Base-by-base conservation (phyloP, 2,329 filamentous ascomycete genomes). In the Fusarium citri region DNA sequence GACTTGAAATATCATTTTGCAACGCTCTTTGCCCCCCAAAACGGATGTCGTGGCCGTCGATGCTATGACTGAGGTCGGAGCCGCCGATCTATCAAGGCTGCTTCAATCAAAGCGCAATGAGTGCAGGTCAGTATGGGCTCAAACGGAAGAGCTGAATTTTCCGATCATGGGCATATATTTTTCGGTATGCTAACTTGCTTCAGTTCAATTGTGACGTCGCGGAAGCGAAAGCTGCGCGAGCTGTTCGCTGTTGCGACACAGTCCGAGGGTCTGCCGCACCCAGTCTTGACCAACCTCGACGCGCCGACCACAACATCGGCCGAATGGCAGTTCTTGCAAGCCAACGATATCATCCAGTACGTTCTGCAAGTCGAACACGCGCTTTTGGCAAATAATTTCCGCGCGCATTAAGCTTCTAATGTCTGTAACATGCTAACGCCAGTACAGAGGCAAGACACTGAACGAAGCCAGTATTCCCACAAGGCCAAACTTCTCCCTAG, bases 221-320 rank as follows among this genome's bases (percentile, higher is more conserved):
- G 93, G 82, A 96, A 97, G 88, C 91, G 93, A 82, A 97, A 97
- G 86, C 87, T 97, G 80, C 91, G 91, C 80, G 92, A 96, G 84
- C 88, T 97, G 76, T 97, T 92, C 85, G 87, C 88, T 75, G 88
- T 92, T 86, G 91, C 92, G 85, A 92, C 91, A 80, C 89, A 90
- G 80, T 82, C 86, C 77, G 85, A 89, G 80, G 83, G 84, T 79
- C 84, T 90, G 75, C 87, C 88, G 76, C 86, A 87, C 78, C 82
- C 85, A 80, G 83, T 84, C 79, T 84, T 88, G 78, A 83, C 83
- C 75, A 85, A 86, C 72, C 80, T 82, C 72, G 87, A 89, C 84
- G 85, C 85, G 83, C 84, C 83, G 62, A 81, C 85, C 63, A 79
- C 82, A 77, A 84, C 83, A 59, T 73, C 82, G 20, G 84, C 82